Evolutionary conservation across 2,329 filamentous ascomycete species (phyloP).

Genomic region (Scytalidium lignicola): DNA sequence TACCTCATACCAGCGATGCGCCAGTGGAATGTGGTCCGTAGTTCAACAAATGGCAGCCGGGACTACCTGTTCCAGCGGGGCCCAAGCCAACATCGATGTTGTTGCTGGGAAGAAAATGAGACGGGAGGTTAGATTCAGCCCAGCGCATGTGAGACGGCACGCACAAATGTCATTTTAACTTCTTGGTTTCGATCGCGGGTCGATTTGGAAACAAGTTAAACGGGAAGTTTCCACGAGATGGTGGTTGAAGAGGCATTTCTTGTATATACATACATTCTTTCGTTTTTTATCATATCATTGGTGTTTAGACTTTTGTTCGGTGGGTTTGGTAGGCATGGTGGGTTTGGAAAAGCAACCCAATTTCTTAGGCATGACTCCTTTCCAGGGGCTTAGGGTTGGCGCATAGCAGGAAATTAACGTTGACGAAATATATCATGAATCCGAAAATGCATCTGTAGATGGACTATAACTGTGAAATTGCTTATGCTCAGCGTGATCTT

Average conservation of each 20-base stretch:
- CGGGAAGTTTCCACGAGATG: neutral
- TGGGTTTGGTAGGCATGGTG: no score
- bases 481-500: no score
- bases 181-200: slow-evolving; percentile 14
- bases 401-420: neutral
- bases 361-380: neutral
- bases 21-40: slow-evolving; percentile 44
- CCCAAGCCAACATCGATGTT: slow-evolving; percentile 37
- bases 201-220: slow-evolving; percentile 7
- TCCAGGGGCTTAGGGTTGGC: no score
- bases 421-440: neutral
- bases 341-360: no score
- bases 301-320: neutral
- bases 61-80: slow-evolving; percentile 38
- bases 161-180: slow-evolving; percentile 10
- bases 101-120: slow-evolving; percentile 14
- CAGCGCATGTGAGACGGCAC: slow-evolving; percentile 20
- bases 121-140: slow-evolving; percentile 19
- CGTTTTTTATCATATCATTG: neutral
- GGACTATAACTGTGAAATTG: neutral
- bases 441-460: neutral
- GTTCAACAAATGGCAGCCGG: slow-evolving; percentile 39
- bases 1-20: slow-evolving; percentile 49
- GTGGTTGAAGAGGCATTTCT: slow-evolving; percentile 12
- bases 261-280: slow-evolving; percentile 19